These are phyloP conservation scores for Aspergillus brunneoviolaceus DNA, from an alignment of 2,329 filamentous ascomycete species.

Conservation along the genomic window DNA sequence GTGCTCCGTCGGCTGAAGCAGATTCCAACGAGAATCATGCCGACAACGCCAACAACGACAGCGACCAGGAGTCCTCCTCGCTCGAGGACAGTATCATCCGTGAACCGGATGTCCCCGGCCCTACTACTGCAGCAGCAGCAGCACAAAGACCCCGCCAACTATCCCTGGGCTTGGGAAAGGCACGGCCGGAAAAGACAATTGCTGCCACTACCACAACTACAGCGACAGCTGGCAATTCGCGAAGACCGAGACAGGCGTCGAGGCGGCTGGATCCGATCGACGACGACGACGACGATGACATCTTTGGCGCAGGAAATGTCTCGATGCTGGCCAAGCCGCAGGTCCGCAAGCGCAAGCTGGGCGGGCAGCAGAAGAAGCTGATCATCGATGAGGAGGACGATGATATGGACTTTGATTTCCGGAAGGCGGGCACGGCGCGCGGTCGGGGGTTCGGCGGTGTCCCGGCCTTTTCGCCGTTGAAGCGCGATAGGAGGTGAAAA, in stretches of 20 bases:
- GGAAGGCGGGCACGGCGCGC: slow-evolving; percentile 5
- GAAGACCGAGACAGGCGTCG: neutral
- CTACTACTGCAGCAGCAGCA: too few species aligned
- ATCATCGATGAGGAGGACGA: slow-evolving; percentile 71
- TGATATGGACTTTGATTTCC: slow-evolving; percentile 35
- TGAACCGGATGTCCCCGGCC: neutral
- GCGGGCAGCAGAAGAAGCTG: slow-evolving; percentile 59
- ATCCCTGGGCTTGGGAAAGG: neutral
- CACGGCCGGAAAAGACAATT: neutral
- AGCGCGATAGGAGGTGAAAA: slow-evolving; percentile 59
- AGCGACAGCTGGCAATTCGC: neutral
- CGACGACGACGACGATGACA: slow-evolving; percentile 11
- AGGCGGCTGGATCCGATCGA: slow-evolving; percentile 1
- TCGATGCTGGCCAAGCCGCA: slow-evolving; percentile 34
- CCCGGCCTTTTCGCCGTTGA: slow-evolving; percentile 68
- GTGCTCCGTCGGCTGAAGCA: slow-evolving; percentile 43
- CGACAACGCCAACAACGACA: slow-evolving; percentile 7
- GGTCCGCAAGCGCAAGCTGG: slow-evolving; percentile 73
- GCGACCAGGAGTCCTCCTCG: neutral
- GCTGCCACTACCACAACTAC: neutral
- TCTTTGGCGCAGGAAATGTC: slow-evolving; percentile 15
- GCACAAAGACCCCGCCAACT: neutral
- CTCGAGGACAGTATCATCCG: neutral
- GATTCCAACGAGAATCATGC: slow-evolving; percentile 27
- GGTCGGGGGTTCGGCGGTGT: slow-evolving; percentile 48